Conservation (phyloP, 1,139 yeast species). For the Geotrichum carabidarum region DNA sequence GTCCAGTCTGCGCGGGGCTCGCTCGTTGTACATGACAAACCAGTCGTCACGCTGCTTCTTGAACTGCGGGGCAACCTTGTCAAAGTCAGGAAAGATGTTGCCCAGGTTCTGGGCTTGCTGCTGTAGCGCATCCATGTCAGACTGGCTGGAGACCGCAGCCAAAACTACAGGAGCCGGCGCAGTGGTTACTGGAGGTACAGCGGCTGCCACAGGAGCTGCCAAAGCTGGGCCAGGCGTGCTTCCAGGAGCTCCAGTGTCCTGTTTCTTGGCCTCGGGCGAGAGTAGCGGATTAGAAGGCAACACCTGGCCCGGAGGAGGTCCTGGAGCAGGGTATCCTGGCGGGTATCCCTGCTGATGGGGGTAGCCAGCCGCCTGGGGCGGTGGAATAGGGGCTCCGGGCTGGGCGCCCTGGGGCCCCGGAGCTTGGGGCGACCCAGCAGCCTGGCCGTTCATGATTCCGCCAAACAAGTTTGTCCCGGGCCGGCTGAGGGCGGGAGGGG, state of each 20-base stretch:
- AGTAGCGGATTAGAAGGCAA: constrained; percentile 23
- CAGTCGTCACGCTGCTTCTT: constrained; percentile 84
- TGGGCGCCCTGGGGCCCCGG: neutral
- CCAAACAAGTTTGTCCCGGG: constrained; percentile 34
- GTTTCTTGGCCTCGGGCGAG: constrained; percentile 17
- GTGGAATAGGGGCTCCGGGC: constrained; percentile 25
- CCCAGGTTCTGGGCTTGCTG: constrained; percentile 33
- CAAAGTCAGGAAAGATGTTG: constrained; percentile 74
- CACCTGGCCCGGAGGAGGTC: constrained; percentile 20
- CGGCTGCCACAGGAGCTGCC: constrained; percentile 21
- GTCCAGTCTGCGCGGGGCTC: constrained; percentile 67
- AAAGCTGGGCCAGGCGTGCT: constrained; percentile 21
- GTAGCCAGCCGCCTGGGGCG: constrained; percentile 20
- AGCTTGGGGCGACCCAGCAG: constrained; percentile 17
- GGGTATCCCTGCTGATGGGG: constrained; percentile 18
- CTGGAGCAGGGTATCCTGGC: constrained; percentile 17
- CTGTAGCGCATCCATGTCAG: constrained; percentile 33
- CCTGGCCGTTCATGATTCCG: constrained; percentile 36
- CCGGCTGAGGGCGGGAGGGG: constrained; percentile 34
- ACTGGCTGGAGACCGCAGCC: constrained; percentile 20
- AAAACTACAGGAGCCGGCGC: constrained; percentile 19
- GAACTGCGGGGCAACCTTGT: constrained; percentile 67
- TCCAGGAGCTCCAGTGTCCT: constrained; percentile 16
- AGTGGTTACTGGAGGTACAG: constrained; percentile 17
- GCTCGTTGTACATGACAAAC: constrained; percentile 86